Conservation (phyloP, 305 asterid genomes). For the Fraxinus greggii region DNA sequence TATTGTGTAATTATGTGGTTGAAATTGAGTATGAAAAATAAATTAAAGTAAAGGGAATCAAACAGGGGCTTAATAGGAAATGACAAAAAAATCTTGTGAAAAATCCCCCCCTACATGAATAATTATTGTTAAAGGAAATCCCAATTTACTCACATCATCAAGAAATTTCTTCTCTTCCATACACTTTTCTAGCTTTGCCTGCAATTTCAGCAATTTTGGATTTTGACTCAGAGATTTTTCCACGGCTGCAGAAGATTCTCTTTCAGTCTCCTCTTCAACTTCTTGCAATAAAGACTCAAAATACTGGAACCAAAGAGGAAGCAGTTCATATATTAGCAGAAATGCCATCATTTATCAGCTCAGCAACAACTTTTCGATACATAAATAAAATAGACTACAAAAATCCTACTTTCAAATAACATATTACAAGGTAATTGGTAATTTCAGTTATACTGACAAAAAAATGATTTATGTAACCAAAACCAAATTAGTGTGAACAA, state of each 20-base stretch:
- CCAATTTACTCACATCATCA: conserved; percentile 63
- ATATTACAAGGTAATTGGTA: background rate
- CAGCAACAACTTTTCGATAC: background rate
- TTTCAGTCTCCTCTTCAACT: conserved; percentile 68
- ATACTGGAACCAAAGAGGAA: conserved; percentile 57
- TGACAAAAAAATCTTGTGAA: conserved; percentile 3
- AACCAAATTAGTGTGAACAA: background rate
- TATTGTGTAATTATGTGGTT: too few relatives aligned
- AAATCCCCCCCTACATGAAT: conserved; percentile 1
- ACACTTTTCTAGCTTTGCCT: conserved; percentile 59
- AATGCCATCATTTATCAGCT: conserved; percentile 9
- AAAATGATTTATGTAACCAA: background rate
- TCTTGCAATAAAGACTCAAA: conserved; percentile 75
- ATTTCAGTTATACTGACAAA: background rate
- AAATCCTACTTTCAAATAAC: background rate
- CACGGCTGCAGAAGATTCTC: conserved; percentile 59
- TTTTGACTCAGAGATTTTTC: conserved; percentile 70
- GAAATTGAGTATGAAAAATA: too few relatives aligned
- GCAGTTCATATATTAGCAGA: conserved; percentile 24
- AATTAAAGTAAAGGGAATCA: too few relatives aligned
- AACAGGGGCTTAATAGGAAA: background rate
- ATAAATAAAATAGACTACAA: background rate
- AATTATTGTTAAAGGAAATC: conserved; percentile 1
- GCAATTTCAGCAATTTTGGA: conserved; percentile 70
- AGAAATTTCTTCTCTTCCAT: conserved; percentile 68